Base-by-base conservation (phyloP, 192 early-diverging fungal species). In the Entophlyctis luteolus region DNA sequence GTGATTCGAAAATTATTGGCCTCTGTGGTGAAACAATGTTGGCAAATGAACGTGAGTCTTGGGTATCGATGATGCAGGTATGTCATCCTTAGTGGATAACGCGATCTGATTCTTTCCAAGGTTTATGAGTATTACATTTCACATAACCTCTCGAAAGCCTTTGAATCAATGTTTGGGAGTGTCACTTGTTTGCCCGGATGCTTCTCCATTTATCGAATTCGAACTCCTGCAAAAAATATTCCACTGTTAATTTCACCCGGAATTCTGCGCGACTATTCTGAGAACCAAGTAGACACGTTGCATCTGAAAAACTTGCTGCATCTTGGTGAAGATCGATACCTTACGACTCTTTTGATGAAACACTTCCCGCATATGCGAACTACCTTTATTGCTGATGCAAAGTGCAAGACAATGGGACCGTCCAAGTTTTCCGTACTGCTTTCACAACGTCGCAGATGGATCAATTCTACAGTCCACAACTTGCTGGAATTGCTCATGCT, bases 151-250 rank as follows among this genome's bases (percentile, higher is more conserved):
- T 56, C 84, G 45, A 87, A 87, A 62, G 85, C 85, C 1, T 87
- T 87, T 65, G 85, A 87, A 65, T 84, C 82, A 1, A 63, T 87
- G 16, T 87, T 87, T 70, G 85, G 85, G 10, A 72, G 75, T 59
- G 85, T 87, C 23, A 87, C 85, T 27, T 87, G 85, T 75, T 55
- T 87, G 8, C 85, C 85, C 1, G 97, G 97, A 48, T 99, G 97
- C 86, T 99, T 99, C 88, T 91, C 88, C 70, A 95, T 99, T 91
- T 99, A 99, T 75, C 90, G 97, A 52, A 82, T 99, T 32, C 90
- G 91, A 52, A 90, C 93, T 76, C 93, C 94, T 5, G 57, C 57
- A 36, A 80, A 79, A 67, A 81, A 79, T 62, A 60, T 76, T 37
- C 93, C 96, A 27, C 74, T 96, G 31, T 86, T 98, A 27, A 88